These are phyloP conservation scores for Saturnispora sanitii DNA, from an alignment of 805 yeast genomes.

Conservation along the genomic window DNA sequence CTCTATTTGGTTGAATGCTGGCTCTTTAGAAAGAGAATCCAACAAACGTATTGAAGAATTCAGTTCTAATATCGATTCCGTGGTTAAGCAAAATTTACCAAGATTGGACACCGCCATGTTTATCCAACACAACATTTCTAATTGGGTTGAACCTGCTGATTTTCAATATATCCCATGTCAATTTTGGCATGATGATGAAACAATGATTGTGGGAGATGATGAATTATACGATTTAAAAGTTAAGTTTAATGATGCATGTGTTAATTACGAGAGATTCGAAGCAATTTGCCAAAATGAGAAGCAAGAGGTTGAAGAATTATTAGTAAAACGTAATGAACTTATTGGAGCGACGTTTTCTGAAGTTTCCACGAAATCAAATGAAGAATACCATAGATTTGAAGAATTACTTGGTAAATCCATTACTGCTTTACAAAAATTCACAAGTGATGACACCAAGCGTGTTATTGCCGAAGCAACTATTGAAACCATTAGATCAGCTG, in stretches of 20 bases:
- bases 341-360: slow-evolving; percentile 25
- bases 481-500: slow-evolving; percentile 80
- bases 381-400: slow-evolving; percentile 35
- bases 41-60: slow-evolving; percentile 37
- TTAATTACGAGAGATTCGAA: slow-evolving; percentile 32
- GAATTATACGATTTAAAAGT: slow-evolving; percentile 50
- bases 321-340: slow-evolving; percentile 27
- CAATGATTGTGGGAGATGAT: slow-evolving; percentile 45
- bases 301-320: slow-evolving; percentile 37
- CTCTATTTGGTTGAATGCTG: slow-evolving; percentile 53
- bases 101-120: slow-evolving; percentile 80
- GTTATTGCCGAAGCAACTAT: slow-evolving; percentile 77
- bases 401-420: slow-evolving; percentile 44
- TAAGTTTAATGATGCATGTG: slow-evolving; percentile 34
- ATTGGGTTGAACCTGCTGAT: slow-evolving; percentile 84
- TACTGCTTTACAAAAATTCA: slow-evolving; percentile 46
- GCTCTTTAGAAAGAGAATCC: slow-evolving; percentile 44
- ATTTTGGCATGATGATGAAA: slow-evolving; percentile 95
- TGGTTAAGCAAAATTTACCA: slow-evolving; percentile 63
- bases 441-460: slow-evolving; percentile 63
- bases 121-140: slow-evolving; percentile 68
- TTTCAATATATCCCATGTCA: slow-evolving; percentile 79
- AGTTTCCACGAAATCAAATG: slow-evolving; percentile 33
- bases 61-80: slow-evolving; percentile 38
- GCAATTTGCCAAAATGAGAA: slow-evolving; percentile 37